Evolutionary conservation across 176 grass and related monocot species (phyloP).

Genomic region (Tuctoria greenei): DNA sequence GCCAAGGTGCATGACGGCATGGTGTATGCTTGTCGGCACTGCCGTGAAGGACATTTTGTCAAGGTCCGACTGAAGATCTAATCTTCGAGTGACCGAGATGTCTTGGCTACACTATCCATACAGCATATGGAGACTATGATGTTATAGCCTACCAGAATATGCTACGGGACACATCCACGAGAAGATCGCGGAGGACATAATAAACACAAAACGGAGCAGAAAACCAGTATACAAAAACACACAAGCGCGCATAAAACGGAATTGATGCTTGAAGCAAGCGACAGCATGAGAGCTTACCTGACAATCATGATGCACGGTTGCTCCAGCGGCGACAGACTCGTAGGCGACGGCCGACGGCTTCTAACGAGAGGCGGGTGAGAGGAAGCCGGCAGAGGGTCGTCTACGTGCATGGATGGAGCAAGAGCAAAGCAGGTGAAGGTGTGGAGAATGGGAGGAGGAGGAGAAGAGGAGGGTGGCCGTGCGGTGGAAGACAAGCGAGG

Average conservation of each 20-base stretch:
- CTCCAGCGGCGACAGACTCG: not conserved
- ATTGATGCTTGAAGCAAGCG: not conserved
- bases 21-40: not conserved
- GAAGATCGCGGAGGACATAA: not conserved
- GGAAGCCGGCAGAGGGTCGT: not conserved
- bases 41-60: too few species aligned
- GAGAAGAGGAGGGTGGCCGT: not conserved
- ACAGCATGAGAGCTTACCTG: slow-evolving; percentile 5
- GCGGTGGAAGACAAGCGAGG: slow-evolving; percentile 11
- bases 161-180: not conserved
- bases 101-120: not conserved
- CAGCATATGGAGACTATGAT: not conserved
- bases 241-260: not conserved
- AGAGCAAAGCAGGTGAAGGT: not conserved
- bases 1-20: too few species aligned
- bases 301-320: not conserved
- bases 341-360: not conserved
- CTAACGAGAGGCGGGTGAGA: not conserved
- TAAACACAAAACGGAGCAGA: not conserved
- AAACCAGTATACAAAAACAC: not conserved
- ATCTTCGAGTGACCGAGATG: not conserved
- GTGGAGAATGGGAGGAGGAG: not conserved
- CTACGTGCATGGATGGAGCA: not conserved
- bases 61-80: not conserved
- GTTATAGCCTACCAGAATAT: not conserved